Percentiles rank a stretch among this genome's conserved stretches.
Evolutionary conservation across 169 alveolate species (phyloP).

Genomic region (Amoebophrya sp.): DNA sequence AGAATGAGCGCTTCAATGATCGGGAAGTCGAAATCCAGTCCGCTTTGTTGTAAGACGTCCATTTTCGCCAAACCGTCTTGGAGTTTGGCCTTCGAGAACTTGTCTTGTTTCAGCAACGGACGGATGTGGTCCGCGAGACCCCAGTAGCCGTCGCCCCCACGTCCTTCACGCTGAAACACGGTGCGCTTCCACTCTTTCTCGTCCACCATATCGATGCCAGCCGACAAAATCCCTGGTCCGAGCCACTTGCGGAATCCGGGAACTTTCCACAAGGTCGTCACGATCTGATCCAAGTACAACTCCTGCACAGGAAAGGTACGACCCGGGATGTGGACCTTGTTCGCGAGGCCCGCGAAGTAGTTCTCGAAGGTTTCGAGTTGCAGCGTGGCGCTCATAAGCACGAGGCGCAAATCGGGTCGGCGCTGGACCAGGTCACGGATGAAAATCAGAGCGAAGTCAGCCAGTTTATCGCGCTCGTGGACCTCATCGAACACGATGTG

Average conservation of each 20-base stretch:
- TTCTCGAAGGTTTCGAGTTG: not conserved
- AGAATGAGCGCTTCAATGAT: conserved; percentile 58
- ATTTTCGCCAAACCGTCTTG: conserved; percentile 53
- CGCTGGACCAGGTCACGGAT: not conserved
- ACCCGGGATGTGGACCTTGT: conserved; percentile 16
- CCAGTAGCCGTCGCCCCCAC: conserved; percentile 24
- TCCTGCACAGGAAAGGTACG: conserved; percentile 14
- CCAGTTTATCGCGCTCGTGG: conserved; percentile 92
- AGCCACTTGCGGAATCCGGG: conserved; percentile 7
- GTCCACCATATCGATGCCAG: conserved; percentile 32
- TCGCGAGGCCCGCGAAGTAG: not conserved
- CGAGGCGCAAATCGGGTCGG: not conserved
- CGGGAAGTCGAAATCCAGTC: conserved; percentile 8
- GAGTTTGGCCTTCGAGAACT: not conserved
- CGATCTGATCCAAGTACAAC: conserved; percentile 4
- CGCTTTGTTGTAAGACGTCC: conserved; percentile 47
- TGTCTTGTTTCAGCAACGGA: not conserved
- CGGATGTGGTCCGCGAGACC: conserved; percentile 19
- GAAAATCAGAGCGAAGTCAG: conserved; percentile 66
- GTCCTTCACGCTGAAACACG: conserved; percentile 56
- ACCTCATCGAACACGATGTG: conserved; percentile 91
- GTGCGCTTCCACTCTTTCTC: conserved; percentile 70
- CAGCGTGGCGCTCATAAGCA: not conserved
- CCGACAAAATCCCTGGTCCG: not conserved
- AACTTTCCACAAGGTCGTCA: not conserved